A percentile compares a stretch with the other conserved stretches of the same genome.
phyloP scores from a whole-genome alignment of 2,329 filamentous ascomycete species.

The Xylariaceae sp. region DNA sequence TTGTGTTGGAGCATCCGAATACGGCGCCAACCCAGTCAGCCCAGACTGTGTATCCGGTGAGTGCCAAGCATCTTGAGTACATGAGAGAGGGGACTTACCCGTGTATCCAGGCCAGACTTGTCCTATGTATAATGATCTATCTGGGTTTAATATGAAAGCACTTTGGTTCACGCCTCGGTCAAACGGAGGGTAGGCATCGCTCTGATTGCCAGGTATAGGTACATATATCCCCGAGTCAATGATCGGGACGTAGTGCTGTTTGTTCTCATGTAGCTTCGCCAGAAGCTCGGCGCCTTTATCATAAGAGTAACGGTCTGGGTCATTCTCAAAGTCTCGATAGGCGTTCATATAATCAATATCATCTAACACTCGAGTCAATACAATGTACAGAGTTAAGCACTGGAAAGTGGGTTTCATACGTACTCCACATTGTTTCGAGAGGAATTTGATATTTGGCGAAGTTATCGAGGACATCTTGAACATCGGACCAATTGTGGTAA shows the following conservation, averaged over 20 bases:
- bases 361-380: conserved; percentile 57
- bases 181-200: conserved; percentile 68
- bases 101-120: conserved; percentile 78
- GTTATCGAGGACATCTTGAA: conserved; percentile 70
- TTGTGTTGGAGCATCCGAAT: conserved; percentile 66
- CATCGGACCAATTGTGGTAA: conserved; percentile 73
- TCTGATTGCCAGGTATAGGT: conserved; percentile 71
- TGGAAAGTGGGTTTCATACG: conserved; percentile 26
- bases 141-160: conserved; percentile 60
- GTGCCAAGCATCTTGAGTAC: background rate
- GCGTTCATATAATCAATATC: conserved; percentile 75
- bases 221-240: conserved; percentile 75
- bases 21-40: conserved; percentile 72
- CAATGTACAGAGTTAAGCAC: conserved; percentile 30
- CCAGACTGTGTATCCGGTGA: conserved; percentile 54
- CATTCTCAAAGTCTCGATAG: conserved; percentile 67
- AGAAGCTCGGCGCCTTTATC: conserved; percentile 65
- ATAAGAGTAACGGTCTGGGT: conserved; percentile 62
- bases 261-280: conserved; percentile 63
- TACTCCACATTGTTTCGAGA: conserved; percentile 73
- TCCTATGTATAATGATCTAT: conserved; percentile 63
- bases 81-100: conserved; percentile 28
- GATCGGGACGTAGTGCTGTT: conserved; percentile 76
- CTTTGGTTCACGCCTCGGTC: conserved; percentile 64
- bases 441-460: conserved; percentile 70